phyloP scores from a whole-genome alignment of 768 basidiomycete species.

The Russula sp. region DNA sequence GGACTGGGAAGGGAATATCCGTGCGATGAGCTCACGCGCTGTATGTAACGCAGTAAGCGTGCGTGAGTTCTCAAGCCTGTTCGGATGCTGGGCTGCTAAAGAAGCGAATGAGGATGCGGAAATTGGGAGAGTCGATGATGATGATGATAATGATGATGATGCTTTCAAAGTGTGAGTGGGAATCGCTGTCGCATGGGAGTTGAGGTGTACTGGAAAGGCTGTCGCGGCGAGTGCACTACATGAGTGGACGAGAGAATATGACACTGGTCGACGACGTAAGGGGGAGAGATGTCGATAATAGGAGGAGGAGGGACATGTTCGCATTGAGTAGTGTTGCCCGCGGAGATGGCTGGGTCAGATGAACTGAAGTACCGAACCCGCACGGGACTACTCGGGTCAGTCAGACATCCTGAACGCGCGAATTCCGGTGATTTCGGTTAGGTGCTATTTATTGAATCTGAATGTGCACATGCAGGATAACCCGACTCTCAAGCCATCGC shows the following conservation, averaged over 20 bases:
- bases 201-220: not conserved
- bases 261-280: not conserved
- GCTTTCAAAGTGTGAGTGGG: not conserved
- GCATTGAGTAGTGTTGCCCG: slow-evolving; percentile 12
- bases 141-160: not conserved
- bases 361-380: too few relatives aligned
- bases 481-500: too few relatives aligned
- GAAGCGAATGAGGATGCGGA: not conserved
- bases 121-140: not conserved
- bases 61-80: slow-evolving; percentile 19
- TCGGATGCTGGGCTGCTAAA: not conserved
- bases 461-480: too few relatives aligned
- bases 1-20: slow-evolving; percentile 24
- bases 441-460: too few relatives aligned
- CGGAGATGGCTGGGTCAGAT: not conserved
- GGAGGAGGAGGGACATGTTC: slow-evolving; percentile 12
- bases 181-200: not conserved
- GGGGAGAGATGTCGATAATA: slow-evolving; percentile 2
- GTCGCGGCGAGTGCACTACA: not conserved
- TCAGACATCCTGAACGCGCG: too few relatives aligned
- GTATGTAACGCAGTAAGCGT: slow-evolving; percentile 26
- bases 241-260: not conserved
- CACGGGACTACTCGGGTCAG: too few relatives aligned
- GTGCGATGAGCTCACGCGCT: slow-evolving; percentile 19
- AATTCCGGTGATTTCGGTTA: too few relatives aligned